These are phyloP conservation scores for Stramenopiles sp. DNA, from an alignment of 352 stramenopile genomes.

Conservation along the genomic window DNA sequence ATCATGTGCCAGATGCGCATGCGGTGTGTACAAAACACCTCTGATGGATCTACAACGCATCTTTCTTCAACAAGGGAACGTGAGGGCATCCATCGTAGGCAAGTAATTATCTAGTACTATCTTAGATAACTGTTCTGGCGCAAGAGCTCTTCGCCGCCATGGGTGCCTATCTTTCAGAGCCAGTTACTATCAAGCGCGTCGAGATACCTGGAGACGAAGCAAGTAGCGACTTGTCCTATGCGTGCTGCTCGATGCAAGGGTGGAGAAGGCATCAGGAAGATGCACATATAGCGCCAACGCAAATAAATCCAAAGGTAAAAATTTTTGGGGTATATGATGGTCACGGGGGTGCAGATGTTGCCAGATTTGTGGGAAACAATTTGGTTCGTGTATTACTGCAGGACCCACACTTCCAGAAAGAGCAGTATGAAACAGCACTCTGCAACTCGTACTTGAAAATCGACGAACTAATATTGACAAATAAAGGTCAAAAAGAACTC, in stretches of 20 bases:
- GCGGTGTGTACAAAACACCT: too few relatives aligned
- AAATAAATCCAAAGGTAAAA: not conserved
- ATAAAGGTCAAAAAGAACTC: not conserved
- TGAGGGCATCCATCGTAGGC: too few relatives aligned
- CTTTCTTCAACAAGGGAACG: too few relatives aligned
- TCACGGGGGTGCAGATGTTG: slow-evolving; percentile 36
- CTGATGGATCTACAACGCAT: too few relatives aligned
- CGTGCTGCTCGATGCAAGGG: slow-evolving; percentile 21
- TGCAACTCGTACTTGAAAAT: not conserved
- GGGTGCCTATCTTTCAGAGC: slow-evolving; percentile 25
- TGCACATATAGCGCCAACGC: slow-evolving; percentile 19
- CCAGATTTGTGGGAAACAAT: slow-evolving; percentile 23
- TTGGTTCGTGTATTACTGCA: slow-evolving; percentile 13
- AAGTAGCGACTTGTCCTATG: not conserved
- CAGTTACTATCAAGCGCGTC: slow-evolving; percentile 25
- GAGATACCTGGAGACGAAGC: slow-evolving; percentile 1
- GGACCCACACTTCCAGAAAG: not conserved
- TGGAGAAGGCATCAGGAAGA: slow-evolving; percentile 26
- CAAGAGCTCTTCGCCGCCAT: too few relatives aligned
- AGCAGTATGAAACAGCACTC: not conserved
- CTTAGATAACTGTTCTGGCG: too few relatives aligned
- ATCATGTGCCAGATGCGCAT: too few relatives aligned
- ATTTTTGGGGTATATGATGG: slow-evolving; percentile 42
- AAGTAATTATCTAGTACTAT: too few relatives aligned
- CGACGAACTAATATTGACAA: not conserved